A percentile compares a stretch with the other conserved stretches of the same genome.
Conservation (phyloP, 768 basidiomycete species). For the Austroboletus eburneus region DNA sequence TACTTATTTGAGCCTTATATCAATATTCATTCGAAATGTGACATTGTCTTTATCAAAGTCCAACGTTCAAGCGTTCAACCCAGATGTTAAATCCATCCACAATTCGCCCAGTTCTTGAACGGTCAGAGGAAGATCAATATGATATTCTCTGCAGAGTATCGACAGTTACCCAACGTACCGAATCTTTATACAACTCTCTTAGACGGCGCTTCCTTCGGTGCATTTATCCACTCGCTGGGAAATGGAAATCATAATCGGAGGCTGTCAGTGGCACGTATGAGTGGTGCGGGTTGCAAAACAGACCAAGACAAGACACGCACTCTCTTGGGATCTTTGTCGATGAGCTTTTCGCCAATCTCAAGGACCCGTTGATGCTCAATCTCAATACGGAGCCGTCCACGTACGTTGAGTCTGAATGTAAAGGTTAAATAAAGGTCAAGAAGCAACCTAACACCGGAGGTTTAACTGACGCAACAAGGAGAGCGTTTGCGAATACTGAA, state of each 20-base stretch:
- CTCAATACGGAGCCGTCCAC: slow-evolving; percentile 6
- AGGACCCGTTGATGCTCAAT: slow-evolving; percentile 11
- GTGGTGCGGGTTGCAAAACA: not conserved
- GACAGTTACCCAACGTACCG: no score
- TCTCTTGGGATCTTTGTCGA: slow-evolving; percentile 1
- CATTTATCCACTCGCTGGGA: slow-evolving; percentile 8
- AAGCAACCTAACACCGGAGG: not conserved
- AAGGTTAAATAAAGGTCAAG: not conserved
- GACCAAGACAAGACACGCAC: slow-evolving; percentile 1
- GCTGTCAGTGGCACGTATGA: slow-evolving; percentile 2
- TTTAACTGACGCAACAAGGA: slow-evolving; percentile 16
- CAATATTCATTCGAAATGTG: no score
- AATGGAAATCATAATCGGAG: slow-evolving; percentile 15
- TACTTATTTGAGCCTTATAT: no score
- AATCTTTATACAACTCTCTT: no score
- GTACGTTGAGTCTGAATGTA: slow-evolving; percentile 10
- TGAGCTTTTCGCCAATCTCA: slow-evolving; percentile 2
- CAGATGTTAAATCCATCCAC: no score
- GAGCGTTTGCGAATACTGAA: slow-evolving; percentile 17
- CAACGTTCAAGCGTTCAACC: no score
- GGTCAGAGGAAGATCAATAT: no score
- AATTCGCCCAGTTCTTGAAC: no score
- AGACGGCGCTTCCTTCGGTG: slow-evolving; percentile 7
- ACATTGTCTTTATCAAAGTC: no score
- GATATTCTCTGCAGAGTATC: no score